These are phyloP conservation scores for Trichoderma oligosporum DNA, from an alignment of 2,329 filamentous ascomycete species.

Conservation along the genomic window DNA sequence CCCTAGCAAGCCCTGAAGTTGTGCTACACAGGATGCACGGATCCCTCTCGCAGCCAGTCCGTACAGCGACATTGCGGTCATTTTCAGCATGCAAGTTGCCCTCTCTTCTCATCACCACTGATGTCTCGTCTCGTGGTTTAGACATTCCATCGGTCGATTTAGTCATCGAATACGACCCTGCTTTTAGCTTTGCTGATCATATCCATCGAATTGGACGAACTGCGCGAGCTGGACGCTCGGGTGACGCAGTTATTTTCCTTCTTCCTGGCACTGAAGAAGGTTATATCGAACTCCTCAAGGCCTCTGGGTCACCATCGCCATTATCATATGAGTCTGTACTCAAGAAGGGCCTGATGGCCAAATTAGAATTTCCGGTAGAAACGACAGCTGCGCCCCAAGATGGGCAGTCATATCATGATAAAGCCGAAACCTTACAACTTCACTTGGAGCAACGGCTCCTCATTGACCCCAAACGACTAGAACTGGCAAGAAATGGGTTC, in stretches of 20 bases:
- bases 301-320: slow-evolving; percentile 45
- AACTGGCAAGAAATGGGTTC: slow-evolving; percentile 79
- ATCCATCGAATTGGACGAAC: slow-evolving; percentile 93
- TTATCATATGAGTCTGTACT: slow-evolving; percentile 53
- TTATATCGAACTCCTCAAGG: slow-evolving; percentile 71
- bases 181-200: slow-evolving; percentile 90
- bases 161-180: slow-evolving; percentile 93
- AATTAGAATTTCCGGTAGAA: slow-evolving; percentile 65
- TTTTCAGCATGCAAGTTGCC: slow-evolving; percentile 73
- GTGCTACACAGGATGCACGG: slow-evolving; percentile 84
- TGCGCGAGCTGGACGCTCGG: slow-evolving; percentile 83
- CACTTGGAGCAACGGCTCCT: slow-evolving; percentile 59
- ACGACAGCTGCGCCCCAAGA: slow-evolving; percentile 52
- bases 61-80: slow-evolving; percentile 77
- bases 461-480: slow-evolving; percentile 63
- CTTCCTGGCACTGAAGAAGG: slow-evolving; percentile 88
- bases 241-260: slow-evolving; percentile 84
- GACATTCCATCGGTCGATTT: slow-evolving; percentile 94
- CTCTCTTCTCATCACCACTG: slow-evolving; percentile 84
- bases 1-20: slow-evolving; percentile 68
- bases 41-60: slow-evolving; percentile 80
- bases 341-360: slow-evolving; percentile 61
- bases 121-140: slow-evolving; percentile 91
- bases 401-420: slow-evolving; percentile 44
- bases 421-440: slow-evolving; percentile 56